Conservation (phyloP, 2,329 filamentous ascomycete species). For the Graphilbum fragrans region DNA sequence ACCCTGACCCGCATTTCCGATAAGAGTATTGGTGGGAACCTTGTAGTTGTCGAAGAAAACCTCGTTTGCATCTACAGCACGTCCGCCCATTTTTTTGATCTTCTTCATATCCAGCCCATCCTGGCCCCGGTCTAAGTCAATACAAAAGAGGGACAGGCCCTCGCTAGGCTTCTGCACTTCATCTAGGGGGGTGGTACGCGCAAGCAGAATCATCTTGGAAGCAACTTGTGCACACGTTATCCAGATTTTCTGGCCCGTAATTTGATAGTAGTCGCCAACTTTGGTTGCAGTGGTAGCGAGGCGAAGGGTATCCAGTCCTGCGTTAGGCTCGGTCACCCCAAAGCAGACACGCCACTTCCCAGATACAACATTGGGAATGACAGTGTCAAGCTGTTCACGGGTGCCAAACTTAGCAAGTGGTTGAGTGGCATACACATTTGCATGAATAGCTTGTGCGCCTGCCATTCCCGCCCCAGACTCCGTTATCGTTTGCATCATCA, state of each 20-base stretch:
- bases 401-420: constrained; percentile 62
- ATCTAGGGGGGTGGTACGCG: constrained; percentile 48
- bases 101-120: constrained; percentile 50
- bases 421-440: constrained; percentile 64
- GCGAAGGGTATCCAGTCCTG: constrained; percentile 65
- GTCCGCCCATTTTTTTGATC: constrained; percentile 78
- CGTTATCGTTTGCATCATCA: constrained; percentile 77
- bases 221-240: constrained; percentile 77
- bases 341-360: constrained; percentile 66
- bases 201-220: constrained; percentile 69
- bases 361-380: constrained; percentile 58
- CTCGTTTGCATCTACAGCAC: constrained; percentile 73
- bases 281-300: constrained; percentile 47
- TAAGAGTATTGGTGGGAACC: constrained; percentile 49
- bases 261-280: constrained; percentile 40
- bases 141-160: constrained; percentile 68
- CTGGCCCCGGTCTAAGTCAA: constrained; percentile 53
- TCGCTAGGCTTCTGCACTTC: constrained; percentile 16
- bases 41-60: constrained; percentile 75
- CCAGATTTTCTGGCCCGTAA: constrained; percentile 79
- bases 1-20: constrained; percentile 62
- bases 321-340: constrained; percentile 73
- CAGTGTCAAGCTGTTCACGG: constrained; percentile 46
- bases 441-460: constrained; percentile 48
- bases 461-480: constrained; percentile 68